Evolutionary conservation across 176 grass and related monocot species (phyloP).

Genomic region (Guadua angustifolia): DNA sequence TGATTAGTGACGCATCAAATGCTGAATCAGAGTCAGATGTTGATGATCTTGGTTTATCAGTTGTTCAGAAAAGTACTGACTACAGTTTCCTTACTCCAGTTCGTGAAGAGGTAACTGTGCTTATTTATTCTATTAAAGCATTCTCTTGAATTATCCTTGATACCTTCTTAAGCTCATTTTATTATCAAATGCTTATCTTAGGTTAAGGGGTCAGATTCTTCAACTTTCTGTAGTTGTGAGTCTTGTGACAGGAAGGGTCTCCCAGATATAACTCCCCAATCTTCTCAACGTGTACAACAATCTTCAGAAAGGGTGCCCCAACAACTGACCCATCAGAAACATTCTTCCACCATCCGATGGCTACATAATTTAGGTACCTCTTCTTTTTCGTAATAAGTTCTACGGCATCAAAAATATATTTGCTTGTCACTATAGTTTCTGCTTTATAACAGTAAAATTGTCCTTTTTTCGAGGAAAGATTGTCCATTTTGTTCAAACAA

Average conservation of each 20-base stretch:
- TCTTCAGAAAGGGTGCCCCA: constrained; percentile 31
- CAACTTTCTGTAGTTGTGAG: constrained; percentile 43
- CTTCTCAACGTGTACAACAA: constrained; percentile 32
- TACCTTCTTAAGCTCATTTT: constrained; percentile 31
- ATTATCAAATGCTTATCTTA: constrained; percentile 22
- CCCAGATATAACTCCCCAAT: constrained; percentile 41
- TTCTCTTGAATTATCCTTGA: background rate
- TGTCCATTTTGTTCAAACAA: background rate
- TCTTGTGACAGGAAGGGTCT: constrained; percentile 30
- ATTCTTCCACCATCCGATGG: constrained; percentile 32
- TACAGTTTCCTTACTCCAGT: constrained; percentile 55
- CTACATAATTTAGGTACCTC: constrained; percentile 36
- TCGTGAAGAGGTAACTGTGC: constrained; percentile 53
- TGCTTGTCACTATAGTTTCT: background rate
- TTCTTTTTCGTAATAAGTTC: constrained; percentile 12
- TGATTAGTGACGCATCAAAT: constrained; percentile 48
- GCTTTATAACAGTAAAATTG: background rate
- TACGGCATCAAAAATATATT: background rate
- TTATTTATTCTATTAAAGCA: background rate
- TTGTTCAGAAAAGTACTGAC: constrained; percentile 35
- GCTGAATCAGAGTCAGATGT: constrained; percentile 62
- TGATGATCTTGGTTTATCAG: constrained; percentile 45
- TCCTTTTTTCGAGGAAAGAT: background rate
- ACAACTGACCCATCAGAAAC: constrained; percentile 20
- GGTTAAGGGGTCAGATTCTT: constrained; percentile 65